Base-by-base conservation (phyloP, 2,329 filamentous ascomycete genomes). In the Metarhizium sp. region DNA sequence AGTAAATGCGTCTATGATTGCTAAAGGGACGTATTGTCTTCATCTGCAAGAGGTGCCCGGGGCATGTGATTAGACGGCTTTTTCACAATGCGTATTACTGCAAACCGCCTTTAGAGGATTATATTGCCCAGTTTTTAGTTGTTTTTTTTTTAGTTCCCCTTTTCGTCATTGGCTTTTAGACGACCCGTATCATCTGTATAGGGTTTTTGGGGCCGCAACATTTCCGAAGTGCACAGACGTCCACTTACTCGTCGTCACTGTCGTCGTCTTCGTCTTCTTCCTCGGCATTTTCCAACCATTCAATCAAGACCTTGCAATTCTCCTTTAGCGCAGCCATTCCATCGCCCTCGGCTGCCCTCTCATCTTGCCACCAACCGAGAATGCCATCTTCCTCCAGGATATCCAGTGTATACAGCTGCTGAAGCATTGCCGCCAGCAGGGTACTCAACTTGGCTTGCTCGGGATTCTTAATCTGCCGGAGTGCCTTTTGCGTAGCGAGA, bases 311-410 rank as follows among this genome's bases (percentile, higher is more conserved):
- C 64, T 83, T 78, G 56, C 88, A 90, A 73, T 88, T 88, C 58
- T 81, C 81, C 67, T 86, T 85, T 16, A 96, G 82, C 51, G 74
- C 79, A 57, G 72, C 71, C 85, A 96, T 82, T 53, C 81, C 80
- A 55, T 88, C 86, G 14, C 77, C 84, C 55, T 84, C 84, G 29
- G 73, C 79, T 6, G 87, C 86, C 64, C 85, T 70, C 50, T 80
- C 78, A 68, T 95, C 87, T 20, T 77, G 81, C 92, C 92, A 97
- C 94, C 94, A 99, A 50, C 81, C 80, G 63, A 92, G 74, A 61
- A 96, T 88, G 0, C 88, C 91, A 46, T 96, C 92, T 65, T 96
- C 90, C 67, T 96, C 90, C 1, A 96, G 73, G 16, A 95, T 79
- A 61, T 97, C 94, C 51, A 88, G 72, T 61, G 88, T 84, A 67